These are phyloP conservation scores for Yarrowia sp. DNA, from an alignment of 805 yeast genomes.

Conservation along the genomic window DNA sequence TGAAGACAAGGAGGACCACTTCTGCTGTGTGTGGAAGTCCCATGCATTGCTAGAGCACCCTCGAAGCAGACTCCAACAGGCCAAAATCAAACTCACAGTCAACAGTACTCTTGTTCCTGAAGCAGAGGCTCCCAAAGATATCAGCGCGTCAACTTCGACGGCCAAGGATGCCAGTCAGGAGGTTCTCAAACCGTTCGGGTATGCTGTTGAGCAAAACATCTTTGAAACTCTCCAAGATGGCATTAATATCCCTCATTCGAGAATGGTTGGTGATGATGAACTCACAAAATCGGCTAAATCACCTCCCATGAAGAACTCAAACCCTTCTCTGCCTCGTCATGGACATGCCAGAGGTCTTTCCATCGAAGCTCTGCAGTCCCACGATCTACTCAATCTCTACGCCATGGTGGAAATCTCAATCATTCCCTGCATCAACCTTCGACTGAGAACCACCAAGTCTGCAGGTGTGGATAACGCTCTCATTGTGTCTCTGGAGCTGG, in stretches of 20 bases:
- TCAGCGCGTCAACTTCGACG: background rate
- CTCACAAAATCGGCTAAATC: background rate
- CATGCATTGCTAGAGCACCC: constrained; percentile 28
- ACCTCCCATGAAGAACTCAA: constrained; percentile 15
- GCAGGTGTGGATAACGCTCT: constrained; percentile 57
- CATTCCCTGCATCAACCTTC: constrained; percentile 54
- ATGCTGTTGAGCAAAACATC: constrained; percentile 26
- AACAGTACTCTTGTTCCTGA: constrained; percentile 31
- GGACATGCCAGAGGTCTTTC: constrained; percentile 34
- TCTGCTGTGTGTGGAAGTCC: constrained; percentile 33
- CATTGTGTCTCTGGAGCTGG: constrained; percentile 59
- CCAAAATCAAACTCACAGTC: constrained; percentile 22
- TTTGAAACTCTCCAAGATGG: constrained; percentile 24
- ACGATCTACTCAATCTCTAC: constrained; percentile 18
- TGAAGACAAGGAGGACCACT: constrained; percentile 17
- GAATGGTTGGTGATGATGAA: constrained; percentile 28
- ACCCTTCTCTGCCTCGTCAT: constrained; percentile 8
- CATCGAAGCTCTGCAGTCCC: constrained; percentile 20
- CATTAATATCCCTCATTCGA: constrained; percentile 15
- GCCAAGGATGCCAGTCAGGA: constrained; percentile 14
- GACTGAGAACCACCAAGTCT: constrained; percentile 57
- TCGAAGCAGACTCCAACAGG: constrained; percentile 29
- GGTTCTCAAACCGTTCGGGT: constrained; percentile 23
- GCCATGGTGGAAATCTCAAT: constrained; percentile 46
- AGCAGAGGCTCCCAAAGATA: constrained; percentile 10